Percentiles rank a stretch among this genome's conserved stretches.
These are phyloP conservation scores for Puccinia novopanici DNA, from an alignment of 1,284 basidiomycete species.

Conservation along the genomic window DNA sequence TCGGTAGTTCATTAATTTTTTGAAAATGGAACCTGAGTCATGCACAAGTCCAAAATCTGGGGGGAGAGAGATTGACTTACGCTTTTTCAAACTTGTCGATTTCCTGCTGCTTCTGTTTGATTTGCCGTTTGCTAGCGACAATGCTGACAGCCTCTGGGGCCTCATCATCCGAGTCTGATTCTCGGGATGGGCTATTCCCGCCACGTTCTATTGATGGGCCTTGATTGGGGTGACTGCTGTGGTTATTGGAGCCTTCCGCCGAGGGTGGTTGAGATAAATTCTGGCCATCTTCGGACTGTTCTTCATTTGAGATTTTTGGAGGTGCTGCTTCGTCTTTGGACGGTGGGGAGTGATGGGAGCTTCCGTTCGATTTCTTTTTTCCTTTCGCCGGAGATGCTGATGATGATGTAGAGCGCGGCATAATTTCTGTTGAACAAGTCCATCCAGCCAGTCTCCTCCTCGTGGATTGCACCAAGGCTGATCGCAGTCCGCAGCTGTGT, in stretches of 20 bases:
- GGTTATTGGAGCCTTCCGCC: constrained; percentile 51
- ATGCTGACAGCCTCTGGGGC: constrained; percentile 40
- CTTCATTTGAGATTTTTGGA: neutral
- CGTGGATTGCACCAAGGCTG: neutral
- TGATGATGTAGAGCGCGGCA: neutral
- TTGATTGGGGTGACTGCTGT: constrained; percentile 62
- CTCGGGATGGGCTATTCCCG: constrained; percentile 50
- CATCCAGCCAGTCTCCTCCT: neutral
- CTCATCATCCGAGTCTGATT: constrained; percentile 43
- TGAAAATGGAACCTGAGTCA: neutral
- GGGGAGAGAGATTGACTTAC: constrained; percentile 4
- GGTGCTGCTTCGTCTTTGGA: neutral
- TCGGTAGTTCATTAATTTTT: neutral
- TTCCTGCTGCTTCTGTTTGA: constrained; percentile 23
- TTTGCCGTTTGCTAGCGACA: constrained; percentile 30
- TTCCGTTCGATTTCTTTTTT: neutral
- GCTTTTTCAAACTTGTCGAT: constrained; percentile 30
- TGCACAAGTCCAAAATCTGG: neutral
- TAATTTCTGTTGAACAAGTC: too few relatives aligned
- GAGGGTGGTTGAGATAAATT: neutral
- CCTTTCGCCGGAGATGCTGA: neutral
- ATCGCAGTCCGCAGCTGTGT: neutral
- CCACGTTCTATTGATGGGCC: constrained; percentile 72
- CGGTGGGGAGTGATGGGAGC: neutral
- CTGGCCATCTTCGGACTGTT: neutral